Conservation (phyloP, 2,329 filamentous ascomycete species). For the Fonsecaea pedrosoi region DNA sequence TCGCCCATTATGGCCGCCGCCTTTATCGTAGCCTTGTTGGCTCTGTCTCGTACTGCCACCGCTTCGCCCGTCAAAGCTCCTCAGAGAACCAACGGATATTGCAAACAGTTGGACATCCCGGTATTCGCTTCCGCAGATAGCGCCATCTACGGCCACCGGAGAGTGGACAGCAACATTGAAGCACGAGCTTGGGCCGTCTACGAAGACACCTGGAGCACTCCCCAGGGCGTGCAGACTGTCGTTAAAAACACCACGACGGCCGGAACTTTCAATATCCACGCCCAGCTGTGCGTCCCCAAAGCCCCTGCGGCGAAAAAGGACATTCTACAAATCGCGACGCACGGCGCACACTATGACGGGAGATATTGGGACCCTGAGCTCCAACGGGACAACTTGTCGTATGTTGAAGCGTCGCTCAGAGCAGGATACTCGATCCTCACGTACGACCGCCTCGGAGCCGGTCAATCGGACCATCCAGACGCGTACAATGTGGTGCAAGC, state of each 20-base stretch:
- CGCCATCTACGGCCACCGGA: slow-evolving; percentile 29
- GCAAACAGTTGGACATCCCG: slow-evolving; percentile 34
- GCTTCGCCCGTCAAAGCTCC: background rate
- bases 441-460: slow-evolving; percentile 49
- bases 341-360: slow-evolving; percentile 33
- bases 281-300: slow-evolving; percentile 34
- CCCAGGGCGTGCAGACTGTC: slow-evolving; percentile 5
- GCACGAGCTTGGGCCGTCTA: slow-evolving; percentile 33
- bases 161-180: slow-evolving; percentile 31
- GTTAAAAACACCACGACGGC: slow-evolving; percentile 37
- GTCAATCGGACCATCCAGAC: slow-evolving; percentile 47
- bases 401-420: slow-evolving; percentile 46
- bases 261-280: slow-evolving; percentile 38
- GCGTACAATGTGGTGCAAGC: slow-evolving; percentile 51
- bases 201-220: slow-evolving; percentile 32
- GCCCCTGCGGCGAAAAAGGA: slow-evolving; percentile 20
- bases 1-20: background rate
- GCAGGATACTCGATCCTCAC: slow-evolving; percentile 51
- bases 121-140: slow-evolving; percentile 24
- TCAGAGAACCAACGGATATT: slow-evolving; percentile 11
- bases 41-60: background rate
- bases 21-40: slow-evolving; percentile 2
- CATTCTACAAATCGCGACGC: slow-evolving; percentile 37
- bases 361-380: slow-evolving; percentile 45
- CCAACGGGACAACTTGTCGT: slow-evolving; percentile 46